Evolutionary conservation across 2,329 filamentous ascomycete genomes (phyloP).

Genomic region (Fusarium sarcochroum): DNA sequence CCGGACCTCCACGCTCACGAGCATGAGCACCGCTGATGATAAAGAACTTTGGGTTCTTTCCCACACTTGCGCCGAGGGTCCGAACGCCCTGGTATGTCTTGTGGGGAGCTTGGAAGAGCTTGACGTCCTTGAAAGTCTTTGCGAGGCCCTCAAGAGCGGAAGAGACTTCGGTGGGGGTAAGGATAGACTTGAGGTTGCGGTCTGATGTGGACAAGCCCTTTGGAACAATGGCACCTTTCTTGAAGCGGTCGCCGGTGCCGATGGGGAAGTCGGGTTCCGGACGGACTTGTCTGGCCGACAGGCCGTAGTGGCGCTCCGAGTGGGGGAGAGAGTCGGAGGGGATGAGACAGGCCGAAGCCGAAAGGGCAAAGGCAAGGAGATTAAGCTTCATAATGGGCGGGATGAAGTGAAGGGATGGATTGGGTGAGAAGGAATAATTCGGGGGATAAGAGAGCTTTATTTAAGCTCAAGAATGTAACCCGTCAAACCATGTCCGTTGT

Average conservation of each 20-base stretch:
- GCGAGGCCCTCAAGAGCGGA: conserved; percentile 61
- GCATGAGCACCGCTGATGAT: conserved; percentile 69
- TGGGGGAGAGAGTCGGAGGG: conserved; percentile 53
- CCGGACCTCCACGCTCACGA: conserved; percentile 69
- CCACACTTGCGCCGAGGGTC: conserved; percentile 60
- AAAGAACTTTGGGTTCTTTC: conserved; percentile 63
- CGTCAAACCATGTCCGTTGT: background rate
- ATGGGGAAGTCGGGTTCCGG: conserved; percentile 53
- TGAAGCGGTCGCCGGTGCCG: conserved; percentile 60
- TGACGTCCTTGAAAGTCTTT: conserved; percentile 55
- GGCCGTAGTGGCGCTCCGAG: conserved; percentile 21
- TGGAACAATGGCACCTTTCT: conserved; percentile 55
- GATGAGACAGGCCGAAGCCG: conserved; percentile 55
- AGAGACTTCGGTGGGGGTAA: conserved; percentile 61
- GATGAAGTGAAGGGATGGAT: background rate
- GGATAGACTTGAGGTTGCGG: conserved; percentile 58
- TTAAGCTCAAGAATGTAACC: conserved; percentile 16
- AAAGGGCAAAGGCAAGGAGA: conserved; percentile 40
- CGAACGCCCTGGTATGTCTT: conserved; percentile 60
- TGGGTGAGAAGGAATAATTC: background rate
- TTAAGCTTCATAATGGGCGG: conserved; percentile 50
- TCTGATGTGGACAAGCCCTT: conserved; percentile 53
- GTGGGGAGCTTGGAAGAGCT: conserved; percentile 59
- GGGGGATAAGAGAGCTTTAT: conserved; percentile 13
- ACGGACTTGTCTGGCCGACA: conserved; percentile 34